Conservation (phyloP, 2,329 filamentous ascomycete species). For the Aphanocladium album region DNA sequence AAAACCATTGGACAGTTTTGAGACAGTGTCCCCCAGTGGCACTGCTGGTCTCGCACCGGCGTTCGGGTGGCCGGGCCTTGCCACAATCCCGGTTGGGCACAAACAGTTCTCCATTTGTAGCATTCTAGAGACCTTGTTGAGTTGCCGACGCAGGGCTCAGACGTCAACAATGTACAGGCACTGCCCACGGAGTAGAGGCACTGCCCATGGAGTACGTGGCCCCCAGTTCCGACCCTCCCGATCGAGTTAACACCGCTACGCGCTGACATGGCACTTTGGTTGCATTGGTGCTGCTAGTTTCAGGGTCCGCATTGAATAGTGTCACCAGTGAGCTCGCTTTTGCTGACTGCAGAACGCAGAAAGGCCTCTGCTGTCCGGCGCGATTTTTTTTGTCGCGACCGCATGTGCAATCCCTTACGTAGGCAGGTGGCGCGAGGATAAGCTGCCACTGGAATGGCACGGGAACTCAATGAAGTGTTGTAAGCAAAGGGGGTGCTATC, state of each 20-base stretch:
- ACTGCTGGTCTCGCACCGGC: neutral
- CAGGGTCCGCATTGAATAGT: slow-evolving; percentile 2
- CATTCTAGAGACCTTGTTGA: neutral
- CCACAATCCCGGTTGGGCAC: slow-evolving; percentile 5
- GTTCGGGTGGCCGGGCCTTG: slow-evolving; percentile 1
- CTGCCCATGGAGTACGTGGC: slow-evolving; percentile 1
- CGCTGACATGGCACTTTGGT: neutral
- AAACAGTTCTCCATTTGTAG: neutral
- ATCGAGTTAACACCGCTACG: neutral
- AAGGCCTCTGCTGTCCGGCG: neutral
- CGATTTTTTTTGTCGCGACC: neutral
- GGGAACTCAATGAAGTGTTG: neutral
- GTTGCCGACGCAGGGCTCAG: neutral
- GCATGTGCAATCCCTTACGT: neutral
- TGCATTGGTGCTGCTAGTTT: neutral
- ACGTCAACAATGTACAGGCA: neutral
- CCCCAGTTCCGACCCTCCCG: slow-evolving; percentile 1
- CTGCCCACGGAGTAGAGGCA: neutral
- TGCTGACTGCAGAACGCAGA: slow-evolving; percentile 1
- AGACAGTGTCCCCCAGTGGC: neutral
- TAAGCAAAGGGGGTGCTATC: neutral
- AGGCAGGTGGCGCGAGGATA: neutral
- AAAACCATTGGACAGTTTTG: neutral
- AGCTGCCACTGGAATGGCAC: neutral
- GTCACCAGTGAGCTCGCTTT: neutral